Base-by-base conservation (phyloP, 768 basidiomycete species). In the Macrocybe gigantea region DNA sequence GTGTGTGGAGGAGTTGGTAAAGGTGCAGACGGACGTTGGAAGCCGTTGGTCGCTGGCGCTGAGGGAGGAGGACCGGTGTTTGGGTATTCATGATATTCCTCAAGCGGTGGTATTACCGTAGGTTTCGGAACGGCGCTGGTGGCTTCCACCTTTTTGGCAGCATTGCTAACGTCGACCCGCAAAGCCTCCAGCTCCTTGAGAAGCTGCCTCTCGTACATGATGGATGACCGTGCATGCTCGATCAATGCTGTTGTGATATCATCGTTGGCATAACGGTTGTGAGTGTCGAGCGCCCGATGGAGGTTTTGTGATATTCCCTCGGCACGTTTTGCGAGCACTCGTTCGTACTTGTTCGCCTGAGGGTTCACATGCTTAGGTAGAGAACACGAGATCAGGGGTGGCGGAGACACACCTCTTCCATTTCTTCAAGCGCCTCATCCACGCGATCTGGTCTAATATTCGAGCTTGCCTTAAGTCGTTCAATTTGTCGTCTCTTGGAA, bases 241-340 rank as follows among this genome's bases (percentile, higher is more conserved):
- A 98, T 82, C 45, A 98, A 70, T 0, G 93, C 88, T 14, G 88
- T 76, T 12, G 89, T 89, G 45, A 97, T 78, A 62, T 99, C 96
- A 48, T 94, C 89, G 46, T 95, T 88, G 30, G 93, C 88, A 53
- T 87, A 79, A 41, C 81, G 79, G 49, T 88, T 90, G 65, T 99
- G 93, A 1, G 80, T 80, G 34, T 85, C 79, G 30, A 99, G 77
- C 2, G 94, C 86, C 42, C 79, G 80, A 57, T 96, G 93, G 12
- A 99, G 74, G 56, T 97, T 94, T 56, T 90, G 83, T 1, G 95
- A 97, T 47, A 99, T 97, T 39, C 92, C 92, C 44, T 91, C 78
- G 2, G 94, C 86, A n/a, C 92, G 84, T 44, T 79, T 80, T 3
- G 87, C 83, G 22, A 98, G 79, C 6, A 82, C 75, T 61, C 86